Evolutionary conservation across 1,284 basidiomycete genomes (phyloP).

Genomic region (Pholiota adiposa): DNA sequence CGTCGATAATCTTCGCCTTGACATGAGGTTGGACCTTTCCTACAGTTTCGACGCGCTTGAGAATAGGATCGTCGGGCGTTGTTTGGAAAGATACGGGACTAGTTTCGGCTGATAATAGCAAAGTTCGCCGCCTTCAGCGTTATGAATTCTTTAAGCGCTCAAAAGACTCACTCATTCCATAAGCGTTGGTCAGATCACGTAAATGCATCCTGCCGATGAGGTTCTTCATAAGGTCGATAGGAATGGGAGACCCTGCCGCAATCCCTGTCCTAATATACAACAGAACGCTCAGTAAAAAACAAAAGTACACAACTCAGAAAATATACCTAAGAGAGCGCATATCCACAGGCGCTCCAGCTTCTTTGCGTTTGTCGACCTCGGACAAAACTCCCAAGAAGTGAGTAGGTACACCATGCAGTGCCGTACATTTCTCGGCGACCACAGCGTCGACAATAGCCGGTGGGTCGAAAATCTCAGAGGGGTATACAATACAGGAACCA

Average conservation of each 20-base stretch:
- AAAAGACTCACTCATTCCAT: conserved; percentile 86
- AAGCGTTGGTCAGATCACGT: conserved; percentile 74
- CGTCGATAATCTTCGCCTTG: conserved; percentile 72
- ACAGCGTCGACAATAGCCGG: conserved; percentile 69
- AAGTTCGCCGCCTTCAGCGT: not conserved
- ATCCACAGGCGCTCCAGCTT: conserved; percentile 50
- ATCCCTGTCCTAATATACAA: conserved; percentile 68
- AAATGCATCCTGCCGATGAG: conserved; percentile 71
- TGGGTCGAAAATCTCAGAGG: conserved; percentile 70
- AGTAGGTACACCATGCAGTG: conserved; percentile 84
- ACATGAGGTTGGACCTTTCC: conserved; percentile 79
- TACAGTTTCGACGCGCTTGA: conserved; percentile 81
- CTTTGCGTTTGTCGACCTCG: conserved; percentile 61
- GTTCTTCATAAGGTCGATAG: conserved; percentile 78
- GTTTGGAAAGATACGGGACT: conserved; percentile 87
- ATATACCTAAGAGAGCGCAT: conserved; percentile 62
- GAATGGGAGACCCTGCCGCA: conserved; percentile 78
- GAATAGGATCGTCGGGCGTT: conserved; percentile 64
- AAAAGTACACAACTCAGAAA: not conserved
- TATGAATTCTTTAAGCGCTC: conserved; percentile 1
- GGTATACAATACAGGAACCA: conserved; percentile 76
- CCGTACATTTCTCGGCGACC: conserved; percentile 70
- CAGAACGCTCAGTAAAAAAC: not conserved
- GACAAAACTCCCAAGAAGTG: conserved; percentile 79
- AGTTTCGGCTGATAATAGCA: conserved; percentile 16